Evolutionary conservation across 2,329 filamentous ascomycete species (phyloP).

Genomic region (Pyricularia pennisetigena): DNA sequence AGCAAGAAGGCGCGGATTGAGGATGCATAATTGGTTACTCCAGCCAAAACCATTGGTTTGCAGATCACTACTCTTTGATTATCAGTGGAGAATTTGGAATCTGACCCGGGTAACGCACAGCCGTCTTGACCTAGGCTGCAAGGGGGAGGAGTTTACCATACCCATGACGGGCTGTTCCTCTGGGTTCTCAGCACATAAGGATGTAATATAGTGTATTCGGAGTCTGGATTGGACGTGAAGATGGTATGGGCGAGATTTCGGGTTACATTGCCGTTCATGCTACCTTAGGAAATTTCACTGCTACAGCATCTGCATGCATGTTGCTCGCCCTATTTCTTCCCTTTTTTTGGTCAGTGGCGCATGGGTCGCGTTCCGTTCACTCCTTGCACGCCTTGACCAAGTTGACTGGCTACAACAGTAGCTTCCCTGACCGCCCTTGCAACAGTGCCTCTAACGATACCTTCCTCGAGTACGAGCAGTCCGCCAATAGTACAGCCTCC

Average conservation of each 20-base stretch:
- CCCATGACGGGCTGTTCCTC: not conserved
- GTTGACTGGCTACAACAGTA: slow-evolving; percentile 57
- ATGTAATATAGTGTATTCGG: not conserved
- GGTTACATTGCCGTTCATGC: not conserved
- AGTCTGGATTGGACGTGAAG: not conserved
- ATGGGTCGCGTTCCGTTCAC: slow-evolving; percentile 33
- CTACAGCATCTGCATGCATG: not conserved
- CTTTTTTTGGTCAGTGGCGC: not conserved
- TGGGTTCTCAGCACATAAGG: not conserved
- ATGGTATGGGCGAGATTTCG: not conserved
- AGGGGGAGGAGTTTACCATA: not conserved
- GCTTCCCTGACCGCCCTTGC: slow-evolving; percentile 62
- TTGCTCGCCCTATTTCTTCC: not conserved
- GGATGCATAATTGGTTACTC: slow-evolving; percentile 4
- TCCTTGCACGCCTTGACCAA: slow-evolving; percentile 44
- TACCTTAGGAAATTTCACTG: not conserved
- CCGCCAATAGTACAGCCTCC: slow-evolving; percentile 72
- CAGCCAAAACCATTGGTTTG: not conserved
- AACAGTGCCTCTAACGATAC: slow-evolving; percentile 55
- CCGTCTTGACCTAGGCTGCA: not conserved
- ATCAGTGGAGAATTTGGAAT: not conserved
- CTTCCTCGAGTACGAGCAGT: slow-evolving; percentile 64
- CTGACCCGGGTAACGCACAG: not conserved
- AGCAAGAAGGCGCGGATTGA: slow-evolving; percentile 38
- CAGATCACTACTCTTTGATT: not conserved